Evolutionary conservation across 257 asterid genomes (phyloP).

Genomic region (Mitragyna speciosa): DNA sequence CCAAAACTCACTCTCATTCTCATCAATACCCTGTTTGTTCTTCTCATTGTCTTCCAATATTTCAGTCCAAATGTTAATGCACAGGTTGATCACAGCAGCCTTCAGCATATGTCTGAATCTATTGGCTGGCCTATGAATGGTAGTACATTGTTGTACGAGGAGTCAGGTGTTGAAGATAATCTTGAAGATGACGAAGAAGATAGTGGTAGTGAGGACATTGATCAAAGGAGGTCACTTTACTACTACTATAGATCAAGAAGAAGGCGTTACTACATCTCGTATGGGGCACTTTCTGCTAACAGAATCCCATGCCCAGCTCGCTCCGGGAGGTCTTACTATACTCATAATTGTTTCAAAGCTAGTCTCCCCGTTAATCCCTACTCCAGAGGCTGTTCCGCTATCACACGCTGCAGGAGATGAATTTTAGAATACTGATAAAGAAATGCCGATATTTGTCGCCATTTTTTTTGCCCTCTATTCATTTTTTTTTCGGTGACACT

Average conservation of each 20-base stretch:
- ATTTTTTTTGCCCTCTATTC: not conserved
- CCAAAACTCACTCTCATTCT: constrained; percentile 7
- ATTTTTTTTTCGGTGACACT: not conserved
- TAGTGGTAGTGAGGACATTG: constrained; percentile 12
- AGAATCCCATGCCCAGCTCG: constrained; percentile 57
- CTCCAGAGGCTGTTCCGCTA: constrained; percentile 57
- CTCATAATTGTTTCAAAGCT: constrained; percentile 41
- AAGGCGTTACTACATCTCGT: constrained; percentile 46
- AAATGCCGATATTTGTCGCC: too few species aligned
- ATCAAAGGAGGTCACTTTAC: constrained; percentile 38
- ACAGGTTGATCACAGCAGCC: constrained; percentile 23
- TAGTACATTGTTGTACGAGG: not conserved
- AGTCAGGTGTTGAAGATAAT: not conserved
- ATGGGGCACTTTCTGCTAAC: constrained; percentile 56
- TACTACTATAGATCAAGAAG: constrained; percentile 26
- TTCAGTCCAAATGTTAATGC: constrained; percentile 22
- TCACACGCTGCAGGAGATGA: constrained; percentile 52
- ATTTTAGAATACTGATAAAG: not conserved
- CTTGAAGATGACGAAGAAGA: constrained; percentile 12
- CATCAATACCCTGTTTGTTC: constrained; percentile 16
- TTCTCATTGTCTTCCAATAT: constrained; percentile 16
- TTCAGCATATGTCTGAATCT: constrained; percentile 24
- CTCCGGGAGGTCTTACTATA: constrained; percentile 60
- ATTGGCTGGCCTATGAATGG: constrained; percentile 28
- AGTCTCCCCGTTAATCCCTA: constrained; percentile 52